phyloP scores from a whole-genome alignment of 495 filamentous ascomycete species.

The Tuber umbilicatum region DNA sequence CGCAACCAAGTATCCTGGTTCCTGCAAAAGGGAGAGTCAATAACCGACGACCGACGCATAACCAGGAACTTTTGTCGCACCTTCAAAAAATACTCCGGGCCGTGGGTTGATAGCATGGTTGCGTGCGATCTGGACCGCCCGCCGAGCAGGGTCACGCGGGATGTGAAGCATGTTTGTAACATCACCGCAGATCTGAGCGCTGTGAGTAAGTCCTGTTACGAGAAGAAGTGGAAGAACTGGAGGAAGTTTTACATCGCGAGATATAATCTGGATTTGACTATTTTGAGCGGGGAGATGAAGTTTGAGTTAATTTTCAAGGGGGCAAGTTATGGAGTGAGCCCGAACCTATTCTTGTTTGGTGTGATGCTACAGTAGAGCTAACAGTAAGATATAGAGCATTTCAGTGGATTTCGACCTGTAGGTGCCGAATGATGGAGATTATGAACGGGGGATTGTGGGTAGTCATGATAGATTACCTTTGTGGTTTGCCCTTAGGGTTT shows the following conservation, averaged over 20 bases:
- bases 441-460: not conserved
- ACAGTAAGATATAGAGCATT: not conserved
- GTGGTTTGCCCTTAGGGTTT: not conserved
- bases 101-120: slow-evolving; percentile 17
- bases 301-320: slow-evolving; percentile 15
- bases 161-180: slow-evolving; percentile 12
- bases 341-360: not conserved
- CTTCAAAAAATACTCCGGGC: slow-evolving; percentile 14
- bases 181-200: slow-evolving; percentile 15
- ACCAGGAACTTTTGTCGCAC: slow-evolving; percentile 4
- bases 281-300: slow-evolving; percentile 12
- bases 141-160: slow-evolving; percentile 4
- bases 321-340: slow-evolving; percentile 7
- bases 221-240: slow-evolving; percentile 17
- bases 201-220: slow-evolving; percentile 12
- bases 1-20: slow-evolving; percentile 25
- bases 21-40: slow-evolving; percentile 20
- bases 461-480: not conserved
- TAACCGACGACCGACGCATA: slow-evolving; percentile 23
- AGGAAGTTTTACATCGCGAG: slow-evolving; percentile 12
- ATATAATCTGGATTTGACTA: slow-evolving; percentile 11
- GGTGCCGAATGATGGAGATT: not conserved
- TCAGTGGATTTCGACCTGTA: not conserved
- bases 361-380: not conserved
- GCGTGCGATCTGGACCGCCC: slow-evolving; percentile 11